Percentiles rank a stretch among this genome's conserved stretches.
Evolutionary conservation across 176 grass and related monocot species (phyloP).

Genomic region (Sorghum bicolor): Sorghum_bicolor_NCBIv3 NC_012873.2:54932001-54932500

Average conservation of each 20-base stretch:
- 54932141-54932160: neutral
- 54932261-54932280: neutral
- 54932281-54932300: slow-evolving; percentile 6
- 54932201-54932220: slow-evolving; percentile 3
- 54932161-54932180: neutral
- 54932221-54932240: neutral
- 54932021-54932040: neutral
- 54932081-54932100: neutral
- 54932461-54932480: neutral
- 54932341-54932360: slow-evolving; percentile 72
- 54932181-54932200: neutral
- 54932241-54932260: slow-evolving; percentile 6
- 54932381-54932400: slow-evolving; percentile 77
- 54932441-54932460: neutral
- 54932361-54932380: slow-evolving; percentile 66
- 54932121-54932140: neutral
- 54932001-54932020: neutral
- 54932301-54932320: slow-evolving; percentile 57
- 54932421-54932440: slow-evolving; percentile 2
- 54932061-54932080: slow-evolving; percentile 18
- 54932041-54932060: neutral
- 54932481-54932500: neutral
- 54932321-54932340: slow-evolving; percentile 57
- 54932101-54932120: neutral
- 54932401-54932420: slow-evolving; percentile 24